Evolutionary conservation across 2,329 filamentous ascomycete genomes (phyloP).

Genomic region (Atkinsonella texensis): DNA sequence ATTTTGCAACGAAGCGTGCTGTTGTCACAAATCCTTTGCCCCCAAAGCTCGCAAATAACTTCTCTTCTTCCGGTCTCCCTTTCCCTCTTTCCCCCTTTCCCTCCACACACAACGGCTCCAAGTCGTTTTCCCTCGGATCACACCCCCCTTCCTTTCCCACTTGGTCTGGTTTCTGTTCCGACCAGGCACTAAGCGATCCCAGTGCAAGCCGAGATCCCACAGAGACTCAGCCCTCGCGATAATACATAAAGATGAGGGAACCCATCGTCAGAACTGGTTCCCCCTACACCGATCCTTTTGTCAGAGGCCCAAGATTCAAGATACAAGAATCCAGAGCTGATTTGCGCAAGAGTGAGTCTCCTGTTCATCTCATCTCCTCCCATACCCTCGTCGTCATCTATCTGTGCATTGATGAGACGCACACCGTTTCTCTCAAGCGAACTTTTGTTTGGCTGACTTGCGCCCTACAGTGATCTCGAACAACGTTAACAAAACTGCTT

Average conservation of each 20-base stretch:
- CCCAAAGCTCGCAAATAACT: background rate
- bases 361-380: constrained; percentile 5
- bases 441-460: background rate
- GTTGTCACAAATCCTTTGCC: no score
- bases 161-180: constrained; percentile 3
- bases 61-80: background rate
- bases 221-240: constrained; percentile 11
- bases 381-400: background rate
- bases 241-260: constrained; percentile 28
- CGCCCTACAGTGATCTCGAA: constrained; percentile 36
- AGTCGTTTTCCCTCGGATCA: constrained; percentile 3
- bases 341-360: constrained; percentile 30
- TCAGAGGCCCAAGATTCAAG: constrained; percentile 28
- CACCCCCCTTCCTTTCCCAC: constrained; percentile 6
- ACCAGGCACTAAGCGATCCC: constrained; percentile 5
- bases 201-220: constrained; percentile 8
- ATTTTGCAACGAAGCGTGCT: background rate
- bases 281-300: constrained; percentile 25
- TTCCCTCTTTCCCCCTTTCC: background rate
- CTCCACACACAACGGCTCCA: background rate
- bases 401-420: background rate
- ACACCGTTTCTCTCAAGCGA: background rate
- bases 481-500: constrained; percentile 78
- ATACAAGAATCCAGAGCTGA: constrained; percentile 24
- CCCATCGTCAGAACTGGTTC: constrained; percentile 26